Percentiles rank a stretch among this genome's conserved stretches.
phyloP scores from a whole-genome alignment of 2,329 filamentous ascomycete species.

The Aspergillus calidoustus region DNA sequence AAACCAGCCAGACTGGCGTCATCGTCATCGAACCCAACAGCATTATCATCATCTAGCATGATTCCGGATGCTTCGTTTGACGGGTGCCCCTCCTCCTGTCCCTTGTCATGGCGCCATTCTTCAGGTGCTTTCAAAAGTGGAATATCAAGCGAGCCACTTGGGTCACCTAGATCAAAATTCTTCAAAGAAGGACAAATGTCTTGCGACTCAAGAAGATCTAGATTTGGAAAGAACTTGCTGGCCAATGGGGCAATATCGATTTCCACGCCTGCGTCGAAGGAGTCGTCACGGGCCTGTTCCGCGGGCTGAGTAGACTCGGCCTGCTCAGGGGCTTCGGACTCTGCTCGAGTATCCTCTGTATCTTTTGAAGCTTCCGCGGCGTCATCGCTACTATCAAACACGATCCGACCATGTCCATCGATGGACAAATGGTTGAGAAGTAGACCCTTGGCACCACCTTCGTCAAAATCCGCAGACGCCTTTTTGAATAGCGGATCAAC shows the following conservation, averaged over 20 bases:
- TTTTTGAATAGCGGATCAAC: conserved; percentile 99
- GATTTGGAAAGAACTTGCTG: conserved; percentile 82
- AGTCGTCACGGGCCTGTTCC: conserved; percentile 41
- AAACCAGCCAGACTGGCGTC: conserved; percentile 73
- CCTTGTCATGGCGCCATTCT: conserved; percentile 76
- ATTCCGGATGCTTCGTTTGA: conserved; percentile 75
- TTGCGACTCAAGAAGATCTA: conserved; percentile 76
- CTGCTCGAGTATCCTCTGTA: conserved; percentile 41
- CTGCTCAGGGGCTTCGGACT: conserved; percentile 51
- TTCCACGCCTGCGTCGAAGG: conserved; percentile 62
- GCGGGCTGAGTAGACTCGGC: conserved; percentile 31
- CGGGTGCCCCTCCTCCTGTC: conserved; percentile 57
- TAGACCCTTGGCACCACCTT: conserved; percentile 93
- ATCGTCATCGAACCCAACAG: conserved; percentile 79
- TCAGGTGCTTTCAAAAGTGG: conserved; percentile 90
- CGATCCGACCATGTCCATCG: conserved; percentile 86
- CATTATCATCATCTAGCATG: conserved; percentile 85
- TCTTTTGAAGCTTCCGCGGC: conserved; percentile 56
- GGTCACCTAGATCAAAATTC: conserved; percentile 87
- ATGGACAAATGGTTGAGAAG: conserved; percentile 97
- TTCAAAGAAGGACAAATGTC: conserved; percentile 96
- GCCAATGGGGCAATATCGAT: conserved; percentile 79
- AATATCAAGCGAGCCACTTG: conserved; percentile 82
- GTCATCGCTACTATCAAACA: conserved; percentile 98
- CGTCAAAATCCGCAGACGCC: conserved; percentile 96